Percentiles rank a stretch among this genome's conserved stretches.
Evolutionary conservation across 2,329 filamentous ascomycete genomes (phyloP).

Genomic region (Chaetoscypha palmicola): DNA sequence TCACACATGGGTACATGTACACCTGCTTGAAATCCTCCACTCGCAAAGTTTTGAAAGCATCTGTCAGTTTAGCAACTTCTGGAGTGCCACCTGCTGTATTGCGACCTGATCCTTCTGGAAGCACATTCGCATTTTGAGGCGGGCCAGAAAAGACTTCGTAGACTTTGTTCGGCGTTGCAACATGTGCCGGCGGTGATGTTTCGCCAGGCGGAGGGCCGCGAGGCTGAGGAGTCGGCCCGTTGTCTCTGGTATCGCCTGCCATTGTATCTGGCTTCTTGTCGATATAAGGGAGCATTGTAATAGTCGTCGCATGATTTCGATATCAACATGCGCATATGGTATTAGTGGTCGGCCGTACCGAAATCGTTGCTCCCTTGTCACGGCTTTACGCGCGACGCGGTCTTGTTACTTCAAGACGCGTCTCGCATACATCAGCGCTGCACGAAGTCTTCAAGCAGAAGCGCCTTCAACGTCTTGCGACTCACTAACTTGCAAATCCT

Average conservation of each 20-base stretch:
- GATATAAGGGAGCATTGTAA: neutral
- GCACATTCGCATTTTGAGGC: slow-evolving; percentile 27
- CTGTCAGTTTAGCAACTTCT: slow-evolving; percentile 40
- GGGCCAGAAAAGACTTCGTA: slow-evolving; percentile 36
- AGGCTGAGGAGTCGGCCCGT: slow-evolving; percentile 15
- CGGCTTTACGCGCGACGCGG: slow-evolving; percentile 9
- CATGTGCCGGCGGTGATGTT: slow-evolving; percentile 31
- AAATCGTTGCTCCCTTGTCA: neutral
- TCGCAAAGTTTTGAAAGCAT: slow-evolving; percentile 62
- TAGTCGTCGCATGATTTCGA: slow-evolving; percentile 1
- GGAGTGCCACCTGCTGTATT: slow-evolving; percentile 28
- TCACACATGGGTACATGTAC: slow-evolving; percentile 74
- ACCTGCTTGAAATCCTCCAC: slow-evolving; percentile 63
- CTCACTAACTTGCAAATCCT: too few relatives aligned
- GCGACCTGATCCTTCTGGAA: slow-evolving; percentile 29
- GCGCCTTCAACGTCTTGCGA: too few relatives aligned
- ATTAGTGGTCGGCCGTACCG: slow-evolving; percentile 6
- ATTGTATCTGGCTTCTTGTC: slow-evolving; percentile 18
- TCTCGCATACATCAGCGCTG: too few relatives aligned
- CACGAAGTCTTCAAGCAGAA: too few relatives aligned
- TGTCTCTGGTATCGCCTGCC: slow-evolving; percentile 33
- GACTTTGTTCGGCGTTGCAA: slow-evolving; percentile 31
- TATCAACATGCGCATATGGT: slow-evolving; percentile 5
- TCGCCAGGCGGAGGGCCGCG: slow-evolving; percentile 32
- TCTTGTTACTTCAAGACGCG: slow-evolving; percentile 11